phyloP scores from a whole-genome alignment of 2,329 filamentous ascomycete species.

The Epichloe gansuensis region DNA sequence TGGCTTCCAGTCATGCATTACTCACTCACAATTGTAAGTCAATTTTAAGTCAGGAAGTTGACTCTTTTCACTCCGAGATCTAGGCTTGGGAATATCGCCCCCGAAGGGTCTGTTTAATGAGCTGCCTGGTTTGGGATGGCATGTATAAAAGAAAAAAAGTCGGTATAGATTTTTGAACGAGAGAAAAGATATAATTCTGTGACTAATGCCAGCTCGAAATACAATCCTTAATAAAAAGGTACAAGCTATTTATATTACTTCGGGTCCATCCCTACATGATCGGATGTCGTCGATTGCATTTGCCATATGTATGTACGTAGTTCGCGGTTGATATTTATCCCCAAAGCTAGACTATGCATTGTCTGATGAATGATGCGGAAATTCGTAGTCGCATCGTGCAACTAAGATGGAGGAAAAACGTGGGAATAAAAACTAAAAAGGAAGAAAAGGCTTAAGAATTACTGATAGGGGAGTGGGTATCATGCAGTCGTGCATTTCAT shows the following conservation, averaged over 20 bases:
- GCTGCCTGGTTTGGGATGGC: conserved; percentile 10
- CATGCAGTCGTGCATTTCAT: conserved; percentile 2
- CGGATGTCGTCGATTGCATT: neutral
- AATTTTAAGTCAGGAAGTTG: neutral
- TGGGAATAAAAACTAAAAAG: neutral
- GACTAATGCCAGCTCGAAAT: conserved; percentile 18
- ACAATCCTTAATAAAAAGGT: neutral
- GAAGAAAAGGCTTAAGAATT: neutral
- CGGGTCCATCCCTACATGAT: neutral
- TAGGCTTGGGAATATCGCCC: conserved; percentile 7
- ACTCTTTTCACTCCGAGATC: neutral
- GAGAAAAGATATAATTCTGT: conserved; percentile 11
- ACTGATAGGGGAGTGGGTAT: conserved; percentile 3
- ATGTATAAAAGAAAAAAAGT: conserved; percentile 11
- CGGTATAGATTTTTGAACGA: conserved; percentile 7
- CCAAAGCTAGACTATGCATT: neutral
- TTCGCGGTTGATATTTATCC: conserved; percentile 14
- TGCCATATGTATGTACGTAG: conserved; percentile 8
- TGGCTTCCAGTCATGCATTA: neutral
- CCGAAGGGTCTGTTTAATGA: conserved; percentile 8
- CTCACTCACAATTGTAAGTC: neutral
- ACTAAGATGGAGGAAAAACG: neutral
- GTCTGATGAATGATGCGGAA: neutral
- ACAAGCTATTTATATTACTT: no score
- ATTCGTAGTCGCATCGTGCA: neutral